Base-by-base conservation (phyloP, 2,329 filamentous ascomycete species). In the Penicillium sp. region DNA sequence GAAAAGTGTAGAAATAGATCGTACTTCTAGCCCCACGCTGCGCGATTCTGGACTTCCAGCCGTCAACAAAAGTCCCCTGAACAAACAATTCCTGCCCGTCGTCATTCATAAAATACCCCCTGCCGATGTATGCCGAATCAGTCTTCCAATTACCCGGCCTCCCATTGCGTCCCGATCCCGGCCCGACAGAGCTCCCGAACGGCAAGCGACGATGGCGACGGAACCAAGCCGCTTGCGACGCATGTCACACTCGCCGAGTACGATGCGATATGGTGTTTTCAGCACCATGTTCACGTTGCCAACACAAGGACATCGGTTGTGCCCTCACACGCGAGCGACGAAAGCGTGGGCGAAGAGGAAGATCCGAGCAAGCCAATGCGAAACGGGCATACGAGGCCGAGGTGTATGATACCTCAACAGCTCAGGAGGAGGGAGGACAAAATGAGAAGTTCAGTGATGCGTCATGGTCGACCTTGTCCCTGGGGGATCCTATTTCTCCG, bases 271-370 rank as follows among this genome's bases (percentile, higher is more conserved):
- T 42, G 39, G 17, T 42, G 18, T 29, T 7, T 9, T 29, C 39
- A 12, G 7, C 6, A 12, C 24, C 39, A 20, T 42, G 39, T 17
- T 18, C 39, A 4, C 24, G 39, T 15, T 42, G 39, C n/a, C n/a
- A 21, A 29, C 7, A 18, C 24, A 42, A 29, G 9, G 9, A 29
- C 10, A 7, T 21, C 4, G 12, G 29, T 8, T 42, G 39, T 20
- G n/a, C 24, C 18, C 29, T 42, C 18, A 26, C n/a, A 2, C 37
- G 37, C 13, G 15, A n/a, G 13, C 37, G 37, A 27, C 20, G 23
- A 12, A 40, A 40, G 10, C 39, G 39, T 17, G 43, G 42, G 39
- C 40, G 23, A 32, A 44, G 10, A 21, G 32, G 27, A 26, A 45
- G 15, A 45, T 18, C n/a, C 7, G 20, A 46, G 18, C 32, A 4